Evolutionary conservation across 495 filamentous ascomycete genomes (phyloP).

Genomic region (Pyrenula aspistea): DNA sequence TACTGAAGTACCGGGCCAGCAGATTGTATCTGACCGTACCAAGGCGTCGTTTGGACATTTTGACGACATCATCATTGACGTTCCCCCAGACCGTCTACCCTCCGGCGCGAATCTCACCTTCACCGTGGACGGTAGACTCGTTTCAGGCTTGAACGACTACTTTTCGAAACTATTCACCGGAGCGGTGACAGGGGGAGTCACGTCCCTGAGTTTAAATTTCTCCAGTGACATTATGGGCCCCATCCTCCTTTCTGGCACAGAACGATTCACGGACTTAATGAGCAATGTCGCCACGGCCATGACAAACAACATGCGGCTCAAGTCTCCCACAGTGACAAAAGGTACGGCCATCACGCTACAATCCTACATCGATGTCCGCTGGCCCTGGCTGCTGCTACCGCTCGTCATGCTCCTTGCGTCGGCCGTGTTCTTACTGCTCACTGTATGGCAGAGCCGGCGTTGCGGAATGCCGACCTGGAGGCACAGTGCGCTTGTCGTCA

Average conservation of each 20-base stretch:
- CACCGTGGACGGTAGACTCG: background rate
- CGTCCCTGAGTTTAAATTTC: background rate
- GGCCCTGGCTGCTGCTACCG: constrained; percentile 27
- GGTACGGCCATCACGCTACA: constrained; percentile 3
- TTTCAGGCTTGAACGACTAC: background rate
- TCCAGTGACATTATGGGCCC: background rate
- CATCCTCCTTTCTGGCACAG: background rate
- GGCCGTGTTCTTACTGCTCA: constrained; percentile 17
- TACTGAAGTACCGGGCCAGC: constrained; percentile 4
- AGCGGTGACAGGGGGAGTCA: background rate
- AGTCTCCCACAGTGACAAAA: background rate
- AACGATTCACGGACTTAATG: background rate
- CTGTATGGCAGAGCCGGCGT: constrained; percentile 7
- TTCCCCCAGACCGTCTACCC: background rate
- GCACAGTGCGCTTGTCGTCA: background rate
- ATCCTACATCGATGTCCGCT: constrained; percentile 25
- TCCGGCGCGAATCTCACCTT: background rate
- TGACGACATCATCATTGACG: background rate
- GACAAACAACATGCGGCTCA: constrained; percentile 1
- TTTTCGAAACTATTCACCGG: background rate
- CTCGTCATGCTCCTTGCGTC: constrained; percentile 15
- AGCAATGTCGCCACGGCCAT: background rate
- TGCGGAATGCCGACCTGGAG: background rate
- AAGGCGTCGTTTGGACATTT: background rate
- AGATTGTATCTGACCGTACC: background rate